phyloP scores from a whole-genome alignment of 352 stramenopile genomes.

The Phytophthora pistaciae region DNA sequence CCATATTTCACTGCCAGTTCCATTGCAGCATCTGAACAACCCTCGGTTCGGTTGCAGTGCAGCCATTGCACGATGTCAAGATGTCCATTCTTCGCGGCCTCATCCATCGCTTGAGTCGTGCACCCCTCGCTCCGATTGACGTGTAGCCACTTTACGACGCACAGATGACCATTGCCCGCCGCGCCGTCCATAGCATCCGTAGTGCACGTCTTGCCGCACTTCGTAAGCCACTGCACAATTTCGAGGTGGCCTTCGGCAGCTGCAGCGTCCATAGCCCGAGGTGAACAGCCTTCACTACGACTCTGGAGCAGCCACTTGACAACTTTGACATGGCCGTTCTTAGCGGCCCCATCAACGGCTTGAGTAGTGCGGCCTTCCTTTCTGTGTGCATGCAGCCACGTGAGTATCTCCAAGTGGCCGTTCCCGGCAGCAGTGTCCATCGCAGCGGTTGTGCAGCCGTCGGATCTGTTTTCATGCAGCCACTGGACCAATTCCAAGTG shows the following conservation, averaged over 20 bases:
- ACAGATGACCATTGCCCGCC: background rate
- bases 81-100: background rate
- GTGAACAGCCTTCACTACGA: too few relatives aligned
- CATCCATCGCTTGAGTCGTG: background rate
- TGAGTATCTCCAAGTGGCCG: background rate
- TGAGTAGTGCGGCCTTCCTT: too few relatives aligned
- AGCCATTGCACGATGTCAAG: background rate
- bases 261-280: too few relatives aligned
- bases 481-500: background rate
- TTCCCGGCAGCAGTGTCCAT: background rate
- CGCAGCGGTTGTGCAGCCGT: background rate
- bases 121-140: background rate
- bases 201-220: background rate
- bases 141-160: background rate
- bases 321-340: too few relatives aligned
- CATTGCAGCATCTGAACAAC: background rate
- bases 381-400: background rate
- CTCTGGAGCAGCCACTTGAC: background rate
- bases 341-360: too few relatives aligned
- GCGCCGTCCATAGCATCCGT: background rate
- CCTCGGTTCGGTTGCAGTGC: background rate
- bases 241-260: background rate
- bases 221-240: background rate
- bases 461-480: background rate
- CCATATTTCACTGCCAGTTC: background rate